Evolutionary conservation across 345 rosid species (phyloP), one percentile per base, ranked within the genome.

Genomic region (Hibiscus tridactylites): DNA sequence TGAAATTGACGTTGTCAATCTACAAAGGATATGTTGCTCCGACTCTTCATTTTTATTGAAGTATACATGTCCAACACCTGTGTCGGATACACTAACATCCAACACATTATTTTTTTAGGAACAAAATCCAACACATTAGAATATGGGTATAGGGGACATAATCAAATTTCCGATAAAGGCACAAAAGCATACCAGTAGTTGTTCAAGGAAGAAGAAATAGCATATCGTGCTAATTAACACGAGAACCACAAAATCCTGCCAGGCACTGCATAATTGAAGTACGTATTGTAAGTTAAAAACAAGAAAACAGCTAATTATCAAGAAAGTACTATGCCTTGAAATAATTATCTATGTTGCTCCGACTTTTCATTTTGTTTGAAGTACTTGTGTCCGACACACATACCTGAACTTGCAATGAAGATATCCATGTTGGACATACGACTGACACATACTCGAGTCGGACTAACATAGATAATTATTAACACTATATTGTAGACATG

Each of bases 181-280:
- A 47, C 13, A 11, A 47, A 10, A 12, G 52, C 37, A 60, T 91
- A 94, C 98, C 89, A 91, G 79, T 76, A 94, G 77, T 77, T 90
- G 96, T 84, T 91, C 97, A 52, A 91, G 91, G 90, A 91, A 91
- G 91, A 91, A 94, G 89, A 94, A 94, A 82, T 94, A 94, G 83
- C 96, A 91, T 70, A 88, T 80, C 6, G 92, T 82, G 87, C 97
- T 94, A 68, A 94, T 87, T 70, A 94, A 81, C 71, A 90, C 92
- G 50, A 91, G 97, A 79, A 91, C 96, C 75, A 86, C 93, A 81
- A 94, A 90, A 75, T 91, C 98, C 79, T 90, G 97, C 88, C 96
- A 91, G 37, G 85, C 92, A 83, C 98, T 94, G 96, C 87, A 84
- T 35, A 37, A 46, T 50, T 65, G 44, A 73, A 52, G 16, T 26